These are phyloP conservation scores for Globisporangium splendens DNA, from an alignment of 352 stramenopile species.

Conservation along the genomic window DNA sequence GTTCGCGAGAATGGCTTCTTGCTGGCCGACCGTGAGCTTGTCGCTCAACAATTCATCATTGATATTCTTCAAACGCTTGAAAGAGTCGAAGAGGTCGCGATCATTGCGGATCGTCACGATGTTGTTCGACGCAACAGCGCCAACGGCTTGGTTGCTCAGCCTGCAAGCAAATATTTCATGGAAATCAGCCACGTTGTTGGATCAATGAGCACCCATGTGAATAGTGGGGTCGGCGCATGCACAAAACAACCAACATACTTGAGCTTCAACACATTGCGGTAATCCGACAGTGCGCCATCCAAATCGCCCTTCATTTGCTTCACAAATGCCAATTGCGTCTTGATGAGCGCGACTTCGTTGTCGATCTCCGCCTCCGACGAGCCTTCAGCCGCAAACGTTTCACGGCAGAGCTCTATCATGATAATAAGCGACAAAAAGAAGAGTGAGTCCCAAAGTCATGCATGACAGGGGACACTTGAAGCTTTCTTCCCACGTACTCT, in stretches of 20 bases:
- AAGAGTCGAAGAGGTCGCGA: slow-evolving; percentile 76
- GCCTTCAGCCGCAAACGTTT: slow-evolving; percentile 52
- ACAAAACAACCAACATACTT: slow-evolving; percentile 38
- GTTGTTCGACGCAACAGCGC: slow-evolving; percentile 73
- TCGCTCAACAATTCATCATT: slow-evolving; percentile 45
- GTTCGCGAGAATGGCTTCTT: slow-evolving; percentile 76
- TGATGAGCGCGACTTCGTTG: slow-evolving; percentile 69
- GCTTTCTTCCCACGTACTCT: slow-evolving; percentile 39
- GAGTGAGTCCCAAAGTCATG: neutral
- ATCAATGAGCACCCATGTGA: neutral
- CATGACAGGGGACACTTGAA: neutral
- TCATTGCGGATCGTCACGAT: slow-evolving; percentile 79
- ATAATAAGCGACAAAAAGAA: slow-evolving; percentile 1
- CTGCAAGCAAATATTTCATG: slow-evolving; percentile 17
- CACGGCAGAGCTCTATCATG: slow-evolving; percentile 59
- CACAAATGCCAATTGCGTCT: slow-evolving; percentile 70
- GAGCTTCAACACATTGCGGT: slow-evolving; percentile 75
- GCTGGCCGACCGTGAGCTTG: slow-evolving; percentile 58
- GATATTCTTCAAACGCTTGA: slow-evolving; percentile 78
- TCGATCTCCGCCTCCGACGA: slow-evolving; percentile 56
- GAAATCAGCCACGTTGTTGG: neutral
- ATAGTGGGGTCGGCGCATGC: no score
- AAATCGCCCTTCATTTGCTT: slow-evolving; percentile 74
- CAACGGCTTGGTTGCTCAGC: slow-evolving; percentile 58
- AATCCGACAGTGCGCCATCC: slow-evolving; percentile 65